Conservation (phyloP, 345 rosid species). For the Sisymbrium irio region DNA sequence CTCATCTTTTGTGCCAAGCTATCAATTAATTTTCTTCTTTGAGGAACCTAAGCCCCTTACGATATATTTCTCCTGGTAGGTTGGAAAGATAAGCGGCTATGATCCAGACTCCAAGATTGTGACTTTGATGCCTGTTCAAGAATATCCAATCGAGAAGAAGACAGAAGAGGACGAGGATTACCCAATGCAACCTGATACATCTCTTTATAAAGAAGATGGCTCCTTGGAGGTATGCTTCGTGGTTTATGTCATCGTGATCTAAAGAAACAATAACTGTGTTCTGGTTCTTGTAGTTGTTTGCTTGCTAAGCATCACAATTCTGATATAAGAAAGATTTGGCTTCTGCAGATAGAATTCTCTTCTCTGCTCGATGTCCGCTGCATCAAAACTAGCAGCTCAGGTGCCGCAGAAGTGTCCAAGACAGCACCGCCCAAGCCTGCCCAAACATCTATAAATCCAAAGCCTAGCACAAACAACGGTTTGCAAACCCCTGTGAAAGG, state of each 20-base stretch:
- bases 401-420: conserved; percentile 19
- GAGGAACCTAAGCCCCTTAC: neutral
- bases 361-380: conserved; percentile 69
- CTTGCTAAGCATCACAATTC: neutral
- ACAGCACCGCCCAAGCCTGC: conserved; percentile 12
- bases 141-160: conserved; percentile 55
- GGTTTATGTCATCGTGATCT: neutral
- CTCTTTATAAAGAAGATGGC: conserved; percentile 71
- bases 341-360: conserved; percentile 67
- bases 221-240: conserved; percentile 57
- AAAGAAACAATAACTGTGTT: neutral
- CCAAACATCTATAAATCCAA: conserved; percentile 28
- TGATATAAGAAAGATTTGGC: conserved; percentile 4
- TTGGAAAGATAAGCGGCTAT: conserved; percentile 69
- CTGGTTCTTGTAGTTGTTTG: conserved; percentile 17
- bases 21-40: neutral
- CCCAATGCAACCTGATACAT: conserved; percentile 39
- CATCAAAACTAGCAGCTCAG: conserved; percentile 38
- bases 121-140: conserved; percentile 53
- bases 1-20: neutral
- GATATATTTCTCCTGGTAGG: conserved; percentile 42
- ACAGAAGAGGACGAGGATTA: conserved; percentile 44
- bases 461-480: conserved; percentile 32
- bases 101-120: conserved; percentile 55
- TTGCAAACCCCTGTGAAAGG: conserved; percentile 46